Conservation (phyloP, 345 rosid genomes). For the Corymbia maculata region DNA sequence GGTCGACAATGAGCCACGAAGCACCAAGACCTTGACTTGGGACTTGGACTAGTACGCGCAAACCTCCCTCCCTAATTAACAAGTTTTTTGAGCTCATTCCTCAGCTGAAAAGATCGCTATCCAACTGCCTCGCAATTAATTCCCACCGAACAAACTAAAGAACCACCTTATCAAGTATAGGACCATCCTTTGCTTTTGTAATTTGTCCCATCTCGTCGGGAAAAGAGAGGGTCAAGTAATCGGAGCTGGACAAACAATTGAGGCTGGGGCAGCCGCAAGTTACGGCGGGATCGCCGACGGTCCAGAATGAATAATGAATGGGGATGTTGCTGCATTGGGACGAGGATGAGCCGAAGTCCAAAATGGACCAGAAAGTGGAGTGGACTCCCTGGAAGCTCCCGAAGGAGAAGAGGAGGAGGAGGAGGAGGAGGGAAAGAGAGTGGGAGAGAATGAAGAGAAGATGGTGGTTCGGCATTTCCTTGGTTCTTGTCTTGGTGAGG, state of each 20-base stretch:
- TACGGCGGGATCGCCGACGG: no score
- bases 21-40: neutral
- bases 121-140: neutral
- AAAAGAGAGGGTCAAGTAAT: neutral
- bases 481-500: neutral
- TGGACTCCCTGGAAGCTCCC: neutral
- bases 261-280: neutral
- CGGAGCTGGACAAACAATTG: neutral
- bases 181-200: rapidly evolving
- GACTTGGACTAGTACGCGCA: neutral
- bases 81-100: neutral
- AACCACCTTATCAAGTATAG: neutral
- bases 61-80: neutral
- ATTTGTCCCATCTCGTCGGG: neutral
- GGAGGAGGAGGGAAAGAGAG: neutral
- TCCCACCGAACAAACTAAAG: neutral
- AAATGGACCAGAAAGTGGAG: neutral
- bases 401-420: neutral
- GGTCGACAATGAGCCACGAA: neutral
- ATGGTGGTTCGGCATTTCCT: neutral
- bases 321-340: neutral
- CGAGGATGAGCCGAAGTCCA: neutral
- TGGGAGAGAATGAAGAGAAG: neutral
- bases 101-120: neutral
- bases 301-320: neutral